A percentile compares a stretch with the other conserved stretches of the same genome.
Conservation (phyloP, 169 alveolate species). For the Eimeria nieschulzi region DNA sequence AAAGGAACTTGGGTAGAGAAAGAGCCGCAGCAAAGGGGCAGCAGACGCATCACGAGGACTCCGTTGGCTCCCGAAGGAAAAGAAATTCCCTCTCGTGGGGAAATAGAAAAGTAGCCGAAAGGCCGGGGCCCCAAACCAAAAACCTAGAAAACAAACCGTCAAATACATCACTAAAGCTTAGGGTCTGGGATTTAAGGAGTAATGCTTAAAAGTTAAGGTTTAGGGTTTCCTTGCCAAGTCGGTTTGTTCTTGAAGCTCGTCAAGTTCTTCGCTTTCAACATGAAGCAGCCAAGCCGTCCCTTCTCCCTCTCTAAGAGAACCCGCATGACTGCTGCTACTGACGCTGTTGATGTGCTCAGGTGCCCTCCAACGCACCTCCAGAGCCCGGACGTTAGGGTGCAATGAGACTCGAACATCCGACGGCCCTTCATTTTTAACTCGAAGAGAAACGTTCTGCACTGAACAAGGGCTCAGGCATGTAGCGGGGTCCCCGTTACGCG, state of each 20-base stretch:
- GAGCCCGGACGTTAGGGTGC: background rate
- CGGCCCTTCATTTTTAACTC: background rate
- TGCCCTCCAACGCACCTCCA: conserved; percentile 9
- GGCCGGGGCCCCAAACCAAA: conserved; percentile 48
- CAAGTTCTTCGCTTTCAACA: conserved; percentile 5
- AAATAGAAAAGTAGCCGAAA: conserved; percentile 25
- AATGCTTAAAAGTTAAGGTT: background rate
- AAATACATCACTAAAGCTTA: background rate
- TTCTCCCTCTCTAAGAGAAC: background rate
- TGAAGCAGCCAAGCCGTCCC: conserved; percentile 45
- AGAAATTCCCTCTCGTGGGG: background rate
- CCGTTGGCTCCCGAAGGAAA: background rate
- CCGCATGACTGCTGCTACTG: background rate
- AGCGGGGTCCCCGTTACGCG: background rate
- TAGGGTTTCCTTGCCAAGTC: conserved; percentile 29
- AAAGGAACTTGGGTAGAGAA: conserved; percentile 19
- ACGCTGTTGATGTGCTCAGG: background rate
- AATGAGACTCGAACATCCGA: background rate
- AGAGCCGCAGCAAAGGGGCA: conserved; percentile 61
- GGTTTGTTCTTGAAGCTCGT: background rate
- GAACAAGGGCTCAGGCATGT: conserved; percentile 2
- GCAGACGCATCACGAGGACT: conserved; percentile 34
- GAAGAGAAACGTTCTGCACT: background rate
- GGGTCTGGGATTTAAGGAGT: background rate
- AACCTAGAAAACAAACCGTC: background rate